These are phyloP conservation scores for Crassisporium funariophilum DNA, from an alignment of 768 basidiomycete genomes.

Conservation along the genomic window DNA sequence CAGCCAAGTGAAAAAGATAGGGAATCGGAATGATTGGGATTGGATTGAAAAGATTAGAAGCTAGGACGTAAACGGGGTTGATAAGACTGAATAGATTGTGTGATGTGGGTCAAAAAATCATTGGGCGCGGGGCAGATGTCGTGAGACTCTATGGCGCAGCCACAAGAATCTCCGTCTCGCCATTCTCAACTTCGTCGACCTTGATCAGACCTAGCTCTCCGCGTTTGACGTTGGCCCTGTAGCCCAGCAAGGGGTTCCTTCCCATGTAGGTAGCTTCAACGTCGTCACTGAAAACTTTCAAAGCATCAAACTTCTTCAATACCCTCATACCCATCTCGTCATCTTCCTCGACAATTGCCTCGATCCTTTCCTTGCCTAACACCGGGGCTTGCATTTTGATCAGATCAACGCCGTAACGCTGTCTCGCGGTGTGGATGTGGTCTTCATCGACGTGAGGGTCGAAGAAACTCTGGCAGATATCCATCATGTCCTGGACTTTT, in stretches of 20 bases:
- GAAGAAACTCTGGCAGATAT: constrained; percentile 22
- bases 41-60: constrained; percentile 4
- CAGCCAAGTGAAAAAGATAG: too few species aligned
- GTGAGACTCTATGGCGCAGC: constrained; percentile 12
- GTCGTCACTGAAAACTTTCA: constrained; percentile 37
- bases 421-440: constrained; percentile 10
- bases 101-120: too few species aligned
- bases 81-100: neutral
- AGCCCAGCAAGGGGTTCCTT: constrained; percentile 23
- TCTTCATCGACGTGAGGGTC: constrained; percentile 25
- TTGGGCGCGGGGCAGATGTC: too few species aligned
- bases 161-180: constrained; percentile 15
- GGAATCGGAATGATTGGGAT: too few species aligned
- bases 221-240: constrained; percentile 19
- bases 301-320: constrained; percentile 46
- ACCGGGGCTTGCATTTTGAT: constrained; percentile 20
- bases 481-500: constrained; percentile 17
- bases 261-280: constrained; percentile 22
- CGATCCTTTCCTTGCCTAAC: constrained; percentile 21
- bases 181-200: constrained; percentile 7
- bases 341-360: constrained; percentile 15
- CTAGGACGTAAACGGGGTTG: neutral
- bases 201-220: constrained; percentile 23
- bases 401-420: constrained; percentile 21
- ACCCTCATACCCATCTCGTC: constrained; percentile 36